Evolutionary conservation across 495 filamentous ascomycete species (phyloP).

Genomic region (Tirmania nivea): DNA sequence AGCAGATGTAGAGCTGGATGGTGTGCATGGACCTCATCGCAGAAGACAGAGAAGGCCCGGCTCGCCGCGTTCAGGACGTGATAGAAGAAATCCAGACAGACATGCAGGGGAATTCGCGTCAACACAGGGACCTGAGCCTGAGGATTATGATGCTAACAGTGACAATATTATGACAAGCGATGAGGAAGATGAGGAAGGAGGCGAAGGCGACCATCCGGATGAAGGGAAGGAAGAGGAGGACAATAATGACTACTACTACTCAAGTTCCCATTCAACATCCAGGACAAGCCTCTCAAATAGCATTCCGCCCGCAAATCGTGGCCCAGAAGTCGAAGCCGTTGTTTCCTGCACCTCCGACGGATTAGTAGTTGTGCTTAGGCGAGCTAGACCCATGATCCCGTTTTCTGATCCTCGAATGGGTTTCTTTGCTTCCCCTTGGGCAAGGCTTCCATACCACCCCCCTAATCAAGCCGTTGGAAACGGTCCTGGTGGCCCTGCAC

Average conservation of each 20-base stretch:
- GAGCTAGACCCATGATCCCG: conserved; percentile 49
- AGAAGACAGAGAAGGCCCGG: neutral
- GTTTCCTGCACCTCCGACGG: conserved; percentile 82
- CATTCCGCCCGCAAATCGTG: conserved; percentile 3
- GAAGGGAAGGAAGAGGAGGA: conserved; percentile 17
- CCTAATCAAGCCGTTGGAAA: conserved; percentile 11
- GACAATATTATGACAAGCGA: neutral
- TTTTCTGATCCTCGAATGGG: conserved; percentile 26
- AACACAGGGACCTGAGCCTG: neutral
- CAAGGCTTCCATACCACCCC: conserved; percentile 21
- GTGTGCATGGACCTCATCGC: neutral
- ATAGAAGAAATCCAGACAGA: neutral
- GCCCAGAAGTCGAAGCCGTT: conserved; percentile 46
- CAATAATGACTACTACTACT: neutral
- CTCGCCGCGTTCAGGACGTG: neutral
- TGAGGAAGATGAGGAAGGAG: conserved; percentile 19
- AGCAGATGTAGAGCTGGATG: neutral
- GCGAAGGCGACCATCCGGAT: conserved; percentile 17
- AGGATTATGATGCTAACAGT: neutral
- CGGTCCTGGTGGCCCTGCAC: conserved; percentile 27
- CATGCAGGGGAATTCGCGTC: neutral
- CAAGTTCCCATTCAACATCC: neutral
- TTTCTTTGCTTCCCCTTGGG: conserved; percentile 37
- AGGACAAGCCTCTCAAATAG: conserved; percentile 6
- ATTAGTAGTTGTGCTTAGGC: conserved; percentile 61